Base-by-base conservation (phyloP, 169 alveolate genomes). In the Plasmodium malariae region DNA sequence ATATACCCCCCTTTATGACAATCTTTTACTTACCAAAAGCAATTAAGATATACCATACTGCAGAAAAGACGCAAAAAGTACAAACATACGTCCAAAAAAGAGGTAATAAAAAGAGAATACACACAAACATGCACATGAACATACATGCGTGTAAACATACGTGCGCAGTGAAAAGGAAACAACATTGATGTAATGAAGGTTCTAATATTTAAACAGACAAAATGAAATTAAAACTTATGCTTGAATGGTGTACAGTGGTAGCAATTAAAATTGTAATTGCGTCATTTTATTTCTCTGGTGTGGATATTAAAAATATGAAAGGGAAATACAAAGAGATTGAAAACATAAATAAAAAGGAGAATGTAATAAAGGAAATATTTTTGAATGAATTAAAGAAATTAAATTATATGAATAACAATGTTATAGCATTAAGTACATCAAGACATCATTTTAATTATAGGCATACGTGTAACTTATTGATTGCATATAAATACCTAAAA, bases 371-470 rank as follows among this genome's bases (percentile, higher is more conserved):
- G 21, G n/a, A n/a, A n/a, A 5, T 65, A 51, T 67, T 80, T 45
- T 49, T 80, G 26, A 57, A 48, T 14, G 90, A 80, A 80, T 67
- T 80, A 67, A 88, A 74, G 34, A 92, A 85, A 21, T 11, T 36
- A 4, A 89, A 91, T 45, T 94, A 94, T 40, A 91, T 73, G 30
- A 93, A 92, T 55, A 93, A 62, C 9, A 88, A 76, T 36, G 92
- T 92, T 36, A 90, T 87, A 5, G 73, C 89, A 65, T 65, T 88
- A 57, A 89, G 94, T 55, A 94, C 96, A 12, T 94, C 96, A 30
- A 69, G 95, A 30, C 92, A 88, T 71, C 92, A 92, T 72, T 94
- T 91, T 78, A 94, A 94, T 72, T 94, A 94, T 43, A 73, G 96
- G 21, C 96, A 94, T 54, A 88, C 95, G 1, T 93, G 92, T 60